Evolutionary conservation across 2,329 filamentous ascomycete genomes (phyloP).

Genomic region (Hyphodiscus sp.): DNA sequence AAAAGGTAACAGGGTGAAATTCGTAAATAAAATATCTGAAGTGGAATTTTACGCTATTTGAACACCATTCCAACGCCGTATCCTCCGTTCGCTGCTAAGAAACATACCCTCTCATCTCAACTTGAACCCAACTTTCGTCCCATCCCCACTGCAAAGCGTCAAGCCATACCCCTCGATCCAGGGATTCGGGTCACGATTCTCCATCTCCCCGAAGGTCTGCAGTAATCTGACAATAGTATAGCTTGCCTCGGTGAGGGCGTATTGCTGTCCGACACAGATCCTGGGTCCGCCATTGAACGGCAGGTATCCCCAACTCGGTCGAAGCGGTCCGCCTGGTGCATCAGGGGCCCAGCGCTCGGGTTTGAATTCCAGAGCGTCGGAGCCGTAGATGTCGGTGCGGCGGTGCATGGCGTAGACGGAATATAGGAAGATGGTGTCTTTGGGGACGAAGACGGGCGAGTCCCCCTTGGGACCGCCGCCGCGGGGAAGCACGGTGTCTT

Average conservation of each 20-base stretch:
- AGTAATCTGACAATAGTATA: slow-evolving; percentile 31
- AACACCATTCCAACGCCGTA: too few relatives aligned
- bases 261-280: slow-evolving; percentile 33
- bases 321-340: slow-evolving; percentile 20
- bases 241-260: slow-evolving; percentile 31
- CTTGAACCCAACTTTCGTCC: slow-evolving; percentile 13
- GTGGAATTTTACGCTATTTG: too few relatives aligned
- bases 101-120: neutral
- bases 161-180: slow-evolving; percentile 18
- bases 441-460: slow-evolving; percentile 24
- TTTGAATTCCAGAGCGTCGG: slow-evolving; percentile 29
- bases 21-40: too few relatives aligned
- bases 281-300: slow-evolving; percentile 34
- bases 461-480: slow-evolving; percentile 28
- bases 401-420: slow-evolving; percentile 26
- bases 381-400: slow-evolving; percentile 30
- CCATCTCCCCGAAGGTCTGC: slow-evolving; percentile 29
- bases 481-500: slow-evolving; percentile 33
- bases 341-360: slow-evolving; percentile 30
- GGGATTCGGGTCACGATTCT: slow-evolving; percentile 21
- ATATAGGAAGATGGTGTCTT: slow-evolving; percentile 22
- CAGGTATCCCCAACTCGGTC: slow-evolving; percentile 37
- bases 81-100: too few relatives aligned
- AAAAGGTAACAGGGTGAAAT: too few relatives aligned
- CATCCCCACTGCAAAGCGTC: slow-evolving; percentile 15